Base-by-base conservation (phyloP, 768 basidiomycete species). In the Xerocomellus intermedius region DNA sequence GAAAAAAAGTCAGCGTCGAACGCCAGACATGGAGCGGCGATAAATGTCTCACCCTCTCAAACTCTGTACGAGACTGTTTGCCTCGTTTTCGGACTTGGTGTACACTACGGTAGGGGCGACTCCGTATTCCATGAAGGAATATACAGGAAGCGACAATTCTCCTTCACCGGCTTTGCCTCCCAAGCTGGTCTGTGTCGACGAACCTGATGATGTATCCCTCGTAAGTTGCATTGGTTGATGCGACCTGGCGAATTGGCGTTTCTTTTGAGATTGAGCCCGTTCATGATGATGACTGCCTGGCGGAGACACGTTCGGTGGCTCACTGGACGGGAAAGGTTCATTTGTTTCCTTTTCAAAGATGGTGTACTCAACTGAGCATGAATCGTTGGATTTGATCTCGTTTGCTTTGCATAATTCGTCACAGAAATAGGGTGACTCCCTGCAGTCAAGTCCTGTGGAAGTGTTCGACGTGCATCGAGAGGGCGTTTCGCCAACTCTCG, bases 71-170 rank as follows among this genome's bases (percentile, higher is more conserved):
- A 79, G 67, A 28, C 67, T 73, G 42, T 81, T 64, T 0, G 78
- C 80, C 47, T 77, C 70, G 9, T 68, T 73, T 55, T 78, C 80
- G 30, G 68, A 63, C 26, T 60, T 67, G 10, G 69, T 74, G 36
- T 81, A 81, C 14, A 75, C 68, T 8, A 77, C 68, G 1, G 66
- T 59, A 0, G 80, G 74, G 0, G 36, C 21, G 3, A 14, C 17
- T 10, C 49, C 37, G 48, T 70, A 74, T 51, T 75, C 70, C 56
- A 64, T 59, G 52, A 75, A 81, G 14, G 74, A 70, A 55, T 79
- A 81, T 9, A 61, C 19, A 0, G 76, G 71, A 17, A 72, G 64
- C 2, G 54, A 32, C 9, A 16, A 30, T 24, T 54, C 61, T 48
- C 26, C 53, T 38, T 56, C 50, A 8, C 37, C 16, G 37, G 13